phyloP scores from a whole-genome alignment of 495 filamentous ascomycete genomes.

The Rhizodiscina lignyota region DNA sequence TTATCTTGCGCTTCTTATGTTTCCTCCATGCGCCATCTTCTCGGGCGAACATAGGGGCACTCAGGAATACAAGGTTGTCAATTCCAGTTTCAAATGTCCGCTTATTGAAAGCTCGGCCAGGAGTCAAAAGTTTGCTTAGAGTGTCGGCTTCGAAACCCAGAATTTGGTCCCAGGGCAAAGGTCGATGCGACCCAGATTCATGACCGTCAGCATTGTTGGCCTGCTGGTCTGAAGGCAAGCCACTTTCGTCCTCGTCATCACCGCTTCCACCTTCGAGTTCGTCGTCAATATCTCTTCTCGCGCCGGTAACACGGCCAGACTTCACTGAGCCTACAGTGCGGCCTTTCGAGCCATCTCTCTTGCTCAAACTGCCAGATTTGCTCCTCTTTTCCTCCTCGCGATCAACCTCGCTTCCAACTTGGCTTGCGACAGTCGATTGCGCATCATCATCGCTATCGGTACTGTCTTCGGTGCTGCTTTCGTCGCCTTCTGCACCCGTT shows the following conservation, averaged over 20 bases:
- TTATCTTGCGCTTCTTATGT: slow-evolving; percentile 41
- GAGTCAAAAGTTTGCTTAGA: slow-evolving; percentile 71
- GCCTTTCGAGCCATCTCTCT: slow-evolving; percentile 1
- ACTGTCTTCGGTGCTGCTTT: slow-evolving; percentile 27
- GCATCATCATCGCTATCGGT: slow-evolving; percentile 3
- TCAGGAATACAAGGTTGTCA: slow-evolving; percentile 69
- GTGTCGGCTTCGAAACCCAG: slow-evolving; percentile 60
- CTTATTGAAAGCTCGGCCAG: slow-evolving; percentile 66
- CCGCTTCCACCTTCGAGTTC: slow-evolving; percentile 4
- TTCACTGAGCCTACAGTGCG: neutral
- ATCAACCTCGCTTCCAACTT: neutral
- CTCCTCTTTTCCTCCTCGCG: neutral
- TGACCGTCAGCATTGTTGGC: too few relatives aligned
- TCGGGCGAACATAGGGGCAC: slow-evolving; percentile 73
- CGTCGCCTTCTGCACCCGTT: slow-evolving; percentile 19
- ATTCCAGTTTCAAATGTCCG: slow-evolving; percentile 72
- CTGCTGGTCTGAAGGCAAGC: too few relatives aligned
- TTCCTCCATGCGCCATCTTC: slow-evolving; percentile 82
- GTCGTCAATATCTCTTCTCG: neutral
- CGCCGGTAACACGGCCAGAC: neutral
- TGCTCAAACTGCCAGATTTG: neutral
- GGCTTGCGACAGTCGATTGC: neutral
- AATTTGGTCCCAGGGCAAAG: slow-evolving; percentile 67
- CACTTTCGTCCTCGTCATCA: too few relatives aligned
- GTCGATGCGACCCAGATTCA: too few relatives aligned